Conservation (phyloP, 345 rosid genomes). For the Melaleuca alternifolia region DNA sequence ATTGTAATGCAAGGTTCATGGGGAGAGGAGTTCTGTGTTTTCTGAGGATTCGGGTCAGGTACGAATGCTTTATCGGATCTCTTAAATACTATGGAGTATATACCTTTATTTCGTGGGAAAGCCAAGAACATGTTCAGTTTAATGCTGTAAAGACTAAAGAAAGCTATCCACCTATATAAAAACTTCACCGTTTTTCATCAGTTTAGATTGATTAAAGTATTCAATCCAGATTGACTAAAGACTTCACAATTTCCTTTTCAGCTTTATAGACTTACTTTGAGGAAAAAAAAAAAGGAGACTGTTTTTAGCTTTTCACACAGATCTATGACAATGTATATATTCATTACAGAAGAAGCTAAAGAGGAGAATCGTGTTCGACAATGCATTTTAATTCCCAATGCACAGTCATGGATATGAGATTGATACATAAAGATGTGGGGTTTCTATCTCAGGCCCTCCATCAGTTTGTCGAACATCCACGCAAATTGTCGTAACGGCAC, state of each 20-base stretch:
- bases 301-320: not conserved
- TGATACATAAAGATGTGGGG: not conserved
- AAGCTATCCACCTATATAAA: not conserved
- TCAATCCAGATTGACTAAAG: not conserved
- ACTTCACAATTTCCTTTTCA: not conserved
- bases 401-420: not conserved
- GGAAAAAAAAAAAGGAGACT: not conserved
- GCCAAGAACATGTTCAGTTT: not conserved
- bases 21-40: conserved; percentile 60
- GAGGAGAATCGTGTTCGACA: not conserved
- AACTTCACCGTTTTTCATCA: not conserved
- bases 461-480: not conserved
- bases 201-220: not conserved
- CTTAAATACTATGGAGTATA: not conserved
- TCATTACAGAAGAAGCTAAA: not conserved
- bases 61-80: not conserved
- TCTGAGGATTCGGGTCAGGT: conserved; percentile 96
- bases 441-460: not conserved
- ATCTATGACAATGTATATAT: not conserved
- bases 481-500: not conserved
- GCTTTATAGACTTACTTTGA: not conserved
- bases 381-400: not conserved
- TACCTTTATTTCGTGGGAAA: not conserved
- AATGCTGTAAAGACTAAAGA: not conserved
- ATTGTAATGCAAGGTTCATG: conserved; percentile 45